phyloP scores from a whole-genome alignment of 108 stramenopile genomes.

The Fragilariopsis cylindrus region DNA sequence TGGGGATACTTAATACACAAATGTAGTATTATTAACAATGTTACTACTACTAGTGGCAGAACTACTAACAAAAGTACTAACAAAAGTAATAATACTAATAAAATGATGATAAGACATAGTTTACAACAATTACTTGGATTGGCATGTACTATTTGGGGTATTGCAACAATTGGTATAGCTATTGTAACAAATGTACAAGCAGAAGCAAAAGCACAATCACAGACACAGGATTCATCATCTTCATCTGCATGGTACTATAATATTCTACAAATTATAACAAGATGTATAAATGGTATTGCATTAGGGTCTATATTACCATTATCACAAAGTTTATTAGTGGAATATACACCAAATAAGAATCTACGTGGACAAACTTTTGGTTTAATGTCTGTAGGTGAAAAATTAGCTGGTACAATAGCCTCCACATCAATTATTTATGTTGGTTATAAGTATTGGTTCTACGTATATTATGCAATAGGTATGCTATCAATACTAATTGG shows the following conservation, averaged over 20 bases:
- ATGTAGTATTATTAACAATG: not conserved
- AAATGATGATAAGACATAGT: not conserved
- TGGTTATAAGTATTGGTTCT: conserved; percentile 38
- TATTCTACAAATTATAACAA: conserved; percentile 38
- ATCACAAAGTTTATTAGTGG: conserved; percentile 52
- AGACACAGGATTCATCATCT: not conserved
- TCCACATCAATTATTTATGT: conserved; percentile 42
- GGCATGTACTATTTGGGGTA: conserved; percentile 50
- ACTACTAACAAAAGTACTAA: not conserved
- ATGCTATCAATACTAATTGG: conserved; percentile 39
- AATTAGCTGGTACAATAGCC: conserved; percentile 45
- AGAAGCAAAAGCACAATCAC: no score
- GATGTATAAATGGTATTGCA: conserved; percentile 41
- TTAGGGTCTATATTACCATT: conserved; percentile 55
- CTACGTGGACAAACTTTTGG: conserved; percentile 53
- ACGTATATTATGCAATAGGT: conserved; percentile 42
- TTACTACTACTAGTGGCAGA: no score
- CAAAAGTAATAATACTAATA: no score
- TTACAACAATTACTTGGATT: conserved; percentile 28
- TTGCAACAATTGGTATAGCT: conserved; percentile 48
- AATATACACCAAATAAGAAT: conserved; percentile 20
- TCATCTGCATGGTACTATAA: not conserved
- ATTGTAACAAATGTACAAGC: not conserved
- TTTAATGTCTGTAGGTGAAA: conserved; percentile 47
- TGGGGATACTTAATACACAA: conserved; percentile 51